Base-by-base conservation (phyloP, 306 rosid genomes). In the Hippophae gyantsensis region DNA sequence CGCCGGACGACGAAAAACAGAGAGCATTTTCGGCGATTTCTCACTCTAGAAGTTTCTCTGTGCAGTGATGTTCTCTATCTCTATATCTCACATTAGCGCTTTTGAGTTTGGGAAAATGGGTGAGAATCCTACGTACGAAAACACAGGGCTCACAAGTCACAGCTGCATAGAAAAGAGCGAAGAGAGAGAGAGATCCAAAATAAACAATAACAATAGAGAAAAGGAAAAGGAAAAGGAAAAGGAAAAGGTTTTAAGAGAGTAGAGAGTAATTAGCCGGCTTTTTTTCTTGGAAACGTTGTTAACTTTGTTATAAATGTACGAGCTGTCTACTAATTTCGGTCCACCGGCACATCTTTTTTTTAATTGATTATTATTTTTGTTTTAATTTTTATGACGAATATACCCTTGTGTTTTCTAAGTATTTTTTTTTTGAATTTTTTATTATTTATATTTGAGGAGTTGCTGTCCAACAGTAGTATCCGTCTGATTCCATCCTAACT, bases 211-310 rank as follows among this genome's bases (percentile, higher is more conserved):
- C 5, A 7, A 11, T 23, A 42, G 10, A 25, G 27, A 67, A n/a
- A 53, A 13, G 0, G 1, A 11, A 41, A 13, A 47, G 5, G 1
- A n/a, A 43, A 40, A 8, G 9, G 3, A 27, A 43, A 7, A 38
- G 43, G 18, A 26, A 43, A 60, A 26, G 65, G 54, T 48, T 3
- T 8, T 32, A 18, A 6, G 23, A 54, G 9, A n/a, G 8, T 14
- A 40, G 44, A 40, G 44, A 26, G 58, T 71, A 58, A 74, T 69
- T 69, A 69, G 79, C 64, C 86, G 83, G 85, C 80, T 73, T 72
- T 81, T 70, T 64, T 64, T 60, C 69, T 79, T 14, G 81, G 79
- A 69, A 78, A 74, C 74, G 68, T 67, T 74, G 78, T 56, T 43
- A 52, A 13, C 42, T n/a, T 32, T 32, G 38, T 32, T 32, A 32